Conservation (phyloP, 2,329 filamentous ascomycete species). For the Stachybotrys echinatus region DNA sequence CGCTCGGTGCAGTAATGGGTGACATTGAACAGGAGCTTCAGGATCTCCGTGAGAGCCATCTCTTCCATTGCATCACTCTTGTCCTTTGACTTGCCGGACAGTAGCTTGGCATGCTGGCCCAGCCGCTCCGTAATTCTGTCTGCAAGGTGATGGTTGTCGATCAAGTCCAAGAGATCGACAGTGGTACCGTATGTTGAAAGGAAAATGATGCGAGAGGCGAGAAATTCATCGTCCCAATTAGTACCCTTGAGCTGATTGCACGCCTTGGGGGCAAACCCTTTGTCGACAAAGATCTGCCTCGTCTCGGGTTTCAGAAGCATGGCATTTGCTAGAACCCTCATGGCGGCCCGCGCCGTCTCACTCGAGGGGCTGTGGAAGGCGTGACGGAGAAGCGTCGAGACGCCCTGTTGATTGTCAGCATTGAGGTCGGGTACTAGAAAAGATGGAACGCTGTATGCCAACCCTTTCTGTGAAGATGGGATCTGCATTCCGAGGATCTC, state of each 20-base stretch:
- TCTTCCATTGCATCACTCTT: constrained; percentile 58
- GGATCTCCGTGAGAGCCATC: constrained; percentile 75
- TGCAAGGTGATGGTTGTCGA: constrained; percentile 32
- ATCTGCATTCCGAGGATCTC: constrained; percentile 65
- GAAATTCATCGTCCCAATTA: constrained; percentile 78
- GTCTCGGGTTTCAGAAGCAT: constrained; percentile 51
- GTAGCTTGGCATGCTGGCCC: constrained; percentile 56
- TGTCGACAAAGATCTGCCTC: constrained; percentile 23
- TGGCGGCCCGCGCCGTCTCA: constrained; percentile 65
- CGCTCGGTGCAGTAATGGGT: constrained; percentile 67
- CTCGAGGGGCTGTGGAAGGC: constrained; percentile 63
- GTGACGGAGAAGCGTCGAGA: constrained; percentile 65
- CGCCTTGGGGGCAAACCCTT: constrained; percentile 55
- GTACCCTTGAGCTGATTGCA: constrained; percentile 69
- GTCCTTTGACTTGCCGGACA: constrained; percentile 22
- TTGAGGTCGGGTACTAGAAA: background rate
- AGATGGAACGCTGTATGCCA: constrained; percentile 16
- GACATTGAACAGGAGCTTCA: constrained; percentile 87
- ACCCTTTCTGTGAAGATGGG: constrained; percentile 81
- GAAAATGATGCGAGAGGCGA: constrained; percentile 45
- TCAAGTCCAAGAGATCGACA: constrained; percentile 43
- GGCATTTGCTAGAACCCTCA: constrained; percentile 78
- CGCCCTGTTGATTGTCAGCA: constrained; percentile 50
- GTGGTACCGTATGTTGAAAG: constrained; percentile 45
- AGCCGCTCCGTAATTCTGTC: constrained; percentile 66